Base-by-base conservation (phyloP, 148 eudicot genomes). In the Heliosperma pusillum region DNA sequence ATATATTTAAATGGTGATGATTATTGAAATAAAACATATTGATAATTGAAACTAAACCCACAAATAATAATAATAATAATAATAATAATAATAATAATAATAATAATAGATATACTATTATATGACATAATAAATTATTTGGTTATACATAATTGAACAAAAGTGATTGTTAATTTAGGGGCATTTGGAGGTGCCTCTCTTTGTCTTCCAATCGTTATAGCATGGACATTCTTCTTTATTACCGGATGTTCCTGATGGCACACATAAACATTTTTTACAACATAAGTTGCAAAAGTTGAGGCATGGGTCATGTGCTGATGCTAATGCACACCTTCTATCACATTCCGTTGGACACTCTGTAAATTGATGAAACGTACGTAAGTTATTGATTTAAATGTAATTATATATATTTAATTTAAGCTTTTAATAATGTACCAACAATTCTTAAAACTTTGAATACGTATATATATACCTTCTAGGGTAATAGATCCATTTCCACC, bases 201-300 rank as follows among this genome's bases (percentile, higher is more conserved):
- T 36, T 3, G 75, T 52, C 61, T 56, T 75, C 79, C 76, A 80
- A 3, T 75, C 20, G 13, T 80, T 42, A 20, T 80, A 80, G 59
- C 82, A 80, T 0, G 82, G 79, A 26, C 82, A 80, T 63, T 80
- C 82, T 75, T 80, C 82, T 22, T 75, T 75, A 53, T 75, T 40
- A 1, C 79, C 82, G 40, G 0, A 70, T 0, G 82, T 80, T 13
- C 82, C 79, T 0, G 82, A 80, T 10, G 82, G 82, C 3, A 80
- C 82, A 29, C 82, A 80, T 24, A 75, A 36, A 11, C 82, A 80
- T 15, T 75, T 80, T 1, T 53, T 19, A 45, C 82, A 80, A 47
- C 82, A 80, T 0, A 63, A 12, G 36, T 75, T 70, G 61, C 82
- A 75, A 60, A 24, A 79, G 0, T n/a, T 8, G 25, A 73, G 1